Evolutionary conservation across 1,139 yeast genomes (phyloP).

Genomic region (Sugiyamaella japonica): DNA sequence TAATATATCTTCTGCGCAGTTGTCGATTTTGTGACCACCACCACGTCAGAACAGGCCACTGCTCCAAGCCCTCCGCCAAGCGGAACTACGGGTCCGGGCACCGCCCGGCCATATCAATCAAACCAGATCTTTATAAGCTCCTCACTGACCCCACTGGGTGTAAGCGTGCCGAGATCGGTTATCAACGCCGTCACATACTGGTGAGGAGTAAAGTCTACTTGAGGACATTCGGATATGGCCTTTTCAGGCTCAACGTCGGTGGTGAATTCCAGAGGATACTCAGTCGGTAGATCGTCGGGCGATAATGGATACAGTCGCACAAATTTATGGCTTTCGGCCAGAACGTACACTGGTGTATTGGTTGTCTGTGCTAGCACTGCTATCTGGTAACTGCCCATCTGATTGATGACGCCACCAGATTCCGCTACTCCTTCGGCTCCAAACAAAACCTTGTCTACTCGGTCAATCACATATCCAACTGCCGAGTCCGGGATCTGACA

Average conservation of each 20-base stretch:
- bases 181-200: conserved; percentile 93
- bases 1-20: no score
- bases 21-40: no score
- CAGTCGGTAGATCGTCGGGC: conserved; percentile 85
- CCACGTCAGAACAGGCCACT: no score
- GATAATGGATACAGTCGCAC: conserved; percentile 94
- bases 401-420: conserved; percentile 96
- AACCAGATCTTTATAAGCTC: conserved; percentile 98
- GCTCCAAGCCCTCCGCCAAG: not conserved
- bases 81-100: not conserved
- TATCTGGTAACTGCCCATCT: conserved; percentile 92
- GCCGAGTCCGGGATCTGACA: conserved; percentile 89
- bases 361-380: conserved; percentile 91
- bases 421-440: conserved; percentile 99
- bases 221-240: conserved; percentile 44
- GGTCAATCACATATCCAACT: conserved; percentile 89
- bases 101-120: conserved; percentile 48
- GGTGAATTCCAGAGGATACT: conserved; percentile 43
- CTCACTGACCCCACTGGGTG: conserved; percentile 97
- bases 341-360: conserved; percentile 91
- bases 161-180: conserved; percentile 93
- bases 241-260: conserved; percentile 33
- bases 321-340: conserved; percentile 91
- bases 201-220: conserved; percentile 92
- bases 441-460: conserved; percentile 87